These are phyloP conservation scores for Sclerotinia trifoliorum DNA, from an alignment of 2,329 filamentous ascomycete genomes.

Conservation along the genomic window DNA sequence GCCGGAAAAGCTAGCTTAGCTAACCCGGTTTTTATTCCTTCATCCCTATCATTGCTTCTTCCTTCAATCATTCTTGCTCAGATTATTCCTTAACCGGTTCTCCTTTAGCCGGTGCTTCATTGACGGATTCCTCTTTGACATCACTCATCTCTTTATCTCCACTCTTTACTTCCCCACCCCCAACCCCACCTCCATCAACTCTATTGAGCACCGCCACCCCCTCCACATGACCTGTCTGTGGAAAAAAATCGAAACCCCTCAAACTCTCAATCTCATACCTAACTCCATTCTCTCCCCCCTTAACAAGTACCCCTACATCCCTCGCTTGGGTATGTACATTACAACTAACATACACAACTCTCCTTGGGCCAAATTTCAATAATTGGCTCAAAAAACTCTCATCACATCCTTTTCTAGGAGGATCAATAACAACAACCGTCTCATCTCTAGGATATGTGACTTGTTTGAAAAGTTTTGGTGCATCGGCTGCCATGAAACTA, in stretches of 20 bases:
- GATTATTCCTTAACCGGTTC: not conserved
- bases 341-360: conserved; percentile 92
- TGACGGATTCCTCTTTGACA: not conserved
- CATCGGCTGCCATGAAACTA: conserved; percentile 86
- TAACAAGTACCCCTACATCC: conserved; percentile 84
- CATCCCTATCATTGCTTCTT: not conserved
- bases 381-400: conserved; percentile 79
- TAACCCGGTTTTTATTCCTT: not conserved
- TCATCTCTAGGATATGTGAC: conserved; percentile 73
- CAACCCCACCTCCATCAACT: conserved; percentile 44
- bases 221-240: conserved; percentile 74
- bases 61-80: no score
- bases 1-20: not conserved
- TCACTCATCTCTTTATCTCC: conserved; percentile 13
- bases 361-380: conserved; percentile 69
- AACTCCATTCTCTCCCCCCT: conserved; percentile 54
- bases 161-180: not conserved
- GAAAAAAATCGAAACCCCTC: conserved; percentile 95
- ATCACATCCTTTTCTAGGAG: conserved; percentile 94
- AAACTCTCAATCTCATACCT: conserved; percentile 87
- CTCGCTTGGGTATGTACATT: conserved; percentile 97
- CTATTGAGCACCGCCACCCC: conserved; percentile 64
- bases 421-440: conserved; percentile 93
- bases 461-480: conserved; percentile 74
- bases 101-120: not conserved